Base-by-base conservation (phyloP, 208 protist species). In the Herpetomonas tarakana region DNA sequence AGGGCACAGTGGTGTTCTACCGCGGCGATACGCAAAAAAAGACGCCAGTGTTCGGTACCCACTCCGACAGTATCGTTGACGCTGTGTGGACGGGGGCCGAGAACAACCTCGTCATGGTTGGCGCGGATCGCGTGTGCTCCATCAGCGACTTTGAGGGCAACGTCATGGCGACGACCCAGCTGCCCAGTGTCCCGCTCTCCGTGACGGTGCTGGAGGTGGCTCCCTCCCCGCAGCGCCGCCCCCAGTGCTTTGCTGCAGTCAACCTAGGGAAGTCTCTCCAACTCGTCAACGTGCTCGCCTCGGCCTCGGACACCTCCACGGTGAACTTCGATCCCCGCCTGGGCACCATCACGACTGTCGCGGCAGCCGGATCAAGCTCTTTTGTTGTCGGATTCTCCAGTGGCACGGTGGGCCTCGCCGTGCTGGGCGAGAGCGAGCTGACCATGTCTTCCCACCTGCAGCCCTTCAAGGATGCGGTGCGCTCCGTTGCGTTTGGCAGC, bases 1-100 rank as follows among this genome's bases (percentile, higher is more conserved):
- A 96, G 62, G 98, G 98, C 6, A 86, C 78, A 35, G 61, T 98
- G 18, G 62, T 98, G 0, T 22, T 99, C 14, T 98, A 97, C 75
- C 97, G 98, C 76, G 86, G 89, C 27, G 76, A 82, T 24, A 98
- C 86, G n/a, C 58, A 73, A n/a, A 86, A 91, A 30, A 94, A 98
- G 53, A 72, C 87, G 7, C 85, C 96, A 0, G 71, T 98, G 18
- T 50, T 86, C 3, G 91, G 84, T 35, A 95, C 90, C 27, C 94
- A 98, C 76, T 74, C 83, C 18, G 84, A 97, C 66, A 56, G 51
- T 16, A 98, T 99, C 59, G 69, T 91, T 35, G 89, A 76, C 55
- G 94, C 79, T 4, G 70, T 74, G 14, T 99, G 98, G 97, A 81
- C 65, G 7, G 52, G 46, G 14, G 66, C 68, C 49, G 56, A 81